Evolutionary conservation across 2,329 filamentous ascomycete genomes (phyloP).

Genomic region (Lasiodiplodia hormozganensis): DNA sequence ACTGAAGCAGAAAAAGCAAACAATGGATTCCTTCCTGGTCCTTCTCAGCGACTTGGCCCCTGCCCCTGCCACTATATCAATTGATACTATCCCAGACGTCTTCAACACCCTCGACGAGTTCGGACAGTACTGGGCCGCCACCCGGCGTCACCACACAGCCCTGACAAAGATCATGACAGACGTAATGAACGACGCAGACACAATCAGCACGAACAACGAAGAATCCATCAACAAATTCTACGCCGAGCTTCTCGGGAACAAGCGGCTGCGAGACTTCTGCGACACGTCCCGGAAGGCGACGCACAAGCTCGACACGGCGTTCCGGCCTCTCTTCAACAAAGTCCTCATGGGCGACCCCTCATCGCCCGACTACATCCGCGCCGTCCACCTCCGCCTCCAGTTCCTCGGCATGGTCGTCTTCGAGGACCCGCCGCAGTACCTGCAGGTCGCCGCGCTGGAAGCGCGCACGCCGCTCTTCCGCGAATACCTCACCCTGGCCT

Average conservation of each 20-base stretch:
- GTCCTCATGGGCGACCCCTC: background rate
- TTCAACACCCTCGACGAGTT: background rate
- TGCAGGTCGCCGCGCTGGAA: background rate
- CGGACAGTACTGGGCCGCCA: background rate
- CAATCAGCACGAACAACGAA: background rate
- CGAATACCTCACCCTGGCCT: background rate
- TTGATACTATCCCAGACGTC: background rate
- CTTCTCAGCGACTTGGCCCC: background rate
- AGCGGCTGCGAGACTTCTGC: background rate
- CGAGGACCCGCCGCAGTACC: background rate
- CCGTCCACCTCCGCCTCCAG: slow-evolving; percentile 9
- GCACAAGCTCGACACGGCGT: slow-evolving; percentile 1
- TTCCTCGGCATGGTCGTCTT: slow-evolving; percentile 1
- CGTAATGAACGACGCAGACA: background rate
- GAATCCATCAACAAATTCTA: background rate
- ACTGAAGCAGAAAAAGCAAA: background rate
- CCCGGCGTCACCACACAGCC: background rate
- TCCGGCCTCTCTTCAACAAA: background rate
- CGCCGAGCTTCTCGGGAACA: background rate
- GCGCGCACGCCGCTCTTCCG: slow-evolving; percentile 8
- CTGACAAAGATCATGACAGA: background rate
- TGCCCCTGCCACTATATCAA: background rate
- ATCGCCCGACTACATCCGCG: background rate
- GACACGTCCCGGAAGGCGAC: too few species aligned
- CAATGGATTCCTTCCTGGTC: slow-evolving; percentile 10